These are phyloP conservation scores for Euryodendron excelsum DNA, from an alignment of 148 eudicot species.

Conservation along the genomic window DNA sequence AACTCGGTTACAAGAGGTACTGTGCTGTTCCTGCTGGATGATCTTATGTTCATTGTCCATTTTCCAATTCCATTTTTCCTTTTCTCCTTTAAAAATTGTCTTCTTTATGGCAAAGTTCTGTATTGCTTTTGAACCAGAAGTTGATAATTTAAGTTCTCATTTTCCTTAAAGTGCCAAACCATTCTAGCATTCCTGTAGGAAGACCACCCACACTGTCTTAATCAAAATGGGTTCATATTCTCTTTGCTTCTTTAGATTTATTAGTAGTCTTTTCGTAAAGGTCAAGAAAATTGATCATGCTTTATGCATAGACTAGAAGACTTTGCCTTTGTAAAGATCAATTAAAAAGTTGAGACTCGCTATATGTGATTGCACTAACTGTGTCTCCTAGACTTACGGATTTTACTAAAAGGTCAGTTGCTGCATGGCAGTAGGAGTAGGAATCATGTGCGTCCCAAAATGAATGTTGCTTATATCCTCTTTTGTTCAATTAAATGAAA, in stretches of 20 bases:
- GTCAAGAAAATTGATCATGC: neutral
- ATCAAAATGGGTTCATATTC: neutral
- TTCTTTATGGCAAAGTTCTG: neutral
- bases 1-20: conserved; percentile 94
- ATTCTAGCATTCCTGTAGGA: neutral
- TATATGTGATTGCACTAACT: neutral
- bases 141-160: neutral
- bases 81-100: neutral
- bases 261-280: no score
- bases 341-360: neutral
- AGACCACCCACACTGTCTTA: neutral
- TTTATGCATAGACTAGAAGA: neutral
- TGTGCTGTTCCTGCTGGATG: conserved; percentile 15
- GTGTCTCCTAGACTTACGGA: neutral
- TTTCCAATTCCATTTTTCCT: neutral
- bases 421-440: neutral
- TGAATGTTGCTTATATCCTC: neutral
- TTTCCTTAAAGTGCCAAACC: neutral
- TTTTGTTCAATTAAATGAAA: neutral
- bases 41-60: no score
- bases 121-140: neutral
- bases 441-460: no score
- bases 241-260: neutral
- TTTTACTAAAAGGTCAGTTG: neutral
- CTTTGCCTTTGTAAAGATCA: neutral